Evolutionary conservation across 371 early-diverging fungal species (phyloP).

Genomic region (Choanephora cucurbitarum): DNA sequence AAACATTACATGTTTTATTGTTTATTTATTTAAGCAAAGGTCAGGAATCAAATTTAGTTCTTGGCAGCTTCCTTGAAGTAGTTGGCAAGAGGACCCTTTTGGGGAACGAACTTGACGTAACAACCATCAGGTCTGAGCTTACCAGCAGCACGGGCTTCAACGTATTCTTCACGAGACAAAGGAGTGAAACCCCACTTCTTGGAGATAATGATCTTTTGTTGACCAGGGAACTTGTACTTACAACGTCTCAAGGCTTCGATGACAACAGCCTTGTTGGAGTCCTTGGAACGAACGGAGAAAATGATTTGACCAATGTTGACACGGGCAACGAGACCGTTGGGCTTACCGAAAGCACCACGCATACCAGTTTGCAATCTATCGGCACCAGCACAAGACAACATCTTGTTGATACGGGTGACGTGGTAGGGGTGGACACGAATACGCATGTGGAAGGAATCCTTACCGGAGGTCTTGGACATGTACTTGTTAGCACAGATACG

Average conservation of each 20-base stretch:
- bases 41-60: slow-evolving; percentile 29
- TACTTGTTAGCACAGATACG: slow-evolving; percentile 99
- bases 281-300: slow-evolving; percentile 98
- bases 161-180: slow-evolving; percentile 92
- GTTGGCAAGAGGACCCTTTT: slow-evolving; percentile 84
- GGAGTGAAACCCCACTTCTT: slow-evolving; percentile 99
- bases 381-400: slow-evolving; percentile 99
- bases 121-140: slow-evolving; percentile 93
- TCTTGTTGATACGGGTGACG: slow-evolving; percentile 99
- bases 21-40: background rate
- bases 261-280: slow-evolving; percentile 92
- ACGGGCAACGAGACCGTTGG: slow-evolving; percentile 98
- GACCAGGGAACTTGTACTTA: slow-evolving; percentile 99
- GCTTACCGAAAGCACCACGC: slow-evolving; percentile 99
- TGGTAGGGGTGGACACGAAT: slow-evolving; percentile 99
- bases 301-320: slow-evolving; percentile 99
- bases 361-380: slow-evolving; percentile 99
- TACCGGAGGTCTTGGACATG: slow-evolving; percentile 98
- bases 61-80: slow-evolving; percentile 49
- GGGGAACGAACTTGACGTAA: slow-evolving; percentile 95
- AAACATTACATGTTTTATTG: background rate
- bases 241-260: slow-evolving; percentile 97
- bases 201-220: slow-evolving; percentile 98
- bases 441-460: slow-evolving; percentile 99
- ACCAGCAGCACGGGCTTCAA: slow-evolving; percentile 79